Evolutionary conservation across 2,329 filamentous ascomycete species (phyloP), one percentile per base, ranked within the genome.

Genomic region (Alternaria longipes): DNA sequence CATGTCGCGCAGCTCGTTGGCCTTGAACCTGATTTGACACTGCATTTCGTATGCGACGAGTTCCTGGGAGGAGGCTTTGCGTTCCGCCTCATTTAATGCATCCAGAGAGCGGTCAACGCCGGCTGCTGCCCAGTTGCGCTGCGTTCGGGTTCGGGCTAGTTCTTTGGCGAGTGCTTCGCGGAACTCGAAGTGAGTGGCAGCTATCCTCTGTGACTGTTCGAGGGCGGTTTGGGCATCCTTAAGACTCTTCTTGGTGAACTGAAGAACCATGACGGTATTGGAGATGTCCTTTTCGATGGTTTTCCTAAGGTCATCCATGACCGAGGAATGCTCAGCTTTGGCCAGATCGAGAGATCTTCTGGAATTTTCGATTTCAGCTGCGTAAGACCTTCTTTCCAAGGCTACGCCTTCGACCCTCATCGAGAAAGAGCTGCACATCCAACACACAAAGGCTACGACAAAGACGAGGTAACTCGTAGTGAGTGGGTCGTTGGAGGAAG

Each of bases 1-100:
- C 57, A 60, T 56, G 8, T 45, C 46, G 22, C 42, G 52, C 8
- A 60, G 52, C 38, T 60, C 57, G 16, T 45, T 40, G 16, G 52
- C 36, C 30, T 60, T 60, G 30, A 50, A 45, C 26, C 38, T 20
- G 16, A 60, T 45, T 8, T 60, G 57, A n/a, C 28, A 46, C n/a
- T 50, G 52, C 46, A 60, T 7, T 12, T 60, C 57, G 5, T 20
- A 56, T 12, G 40, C 36, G 22, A 44, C 52, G 22, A 16, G 28
- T 12, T 55, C 51, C 36, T 51, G 44, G 30, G 40, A 46, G 16
- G 30, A 49, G 20, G 14, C 20, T 40, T 28, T 40, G 32, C 50
- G 28, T 41, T 9, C 47, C 4, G 26, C 24, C 11, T 22, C 34
- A 8, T 20, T 11, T 26, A 50, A n/a, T n/a, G 20, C 18, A 1